Evolutionary conservation across 1,284 basidiomycete genomes (phyloP).

Genomic region (Pseudozyma thailandica): DNA sequence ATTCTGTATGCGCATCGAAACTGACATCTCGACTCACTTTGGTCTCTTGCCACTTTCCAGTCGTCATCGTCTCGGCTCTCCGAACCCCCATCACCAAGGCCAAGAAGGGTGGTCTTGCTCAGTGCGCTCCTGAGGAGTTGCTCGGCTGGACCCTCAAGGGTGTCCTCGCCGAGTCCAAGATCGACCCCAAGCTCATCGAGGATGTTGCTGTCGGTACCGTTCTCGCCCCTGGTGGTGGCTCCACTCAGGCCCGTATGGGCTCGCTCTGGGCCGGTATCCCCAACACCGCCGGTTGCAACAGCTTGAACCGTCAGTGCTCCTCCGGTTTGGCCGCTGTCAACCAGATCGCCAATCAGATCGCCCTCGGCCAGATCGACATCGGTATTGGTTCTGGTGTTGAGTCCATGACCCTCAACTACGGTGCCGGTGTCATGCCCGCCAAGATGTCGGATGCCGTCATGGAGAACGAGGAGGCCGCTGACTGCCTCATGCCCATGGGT

Average conservation of each 20-base stretch:
- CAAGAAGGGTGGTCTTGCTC: slow-evolving; percentile 93
- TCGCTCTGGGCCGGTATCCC: slow-evolving; percentile 91
- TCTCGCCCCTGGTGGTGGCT: slow-evolving; percentile 89
- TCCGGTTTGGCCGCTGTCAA: slow-evolving; percentile 88
- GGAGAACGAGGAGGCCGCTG: slow-evolving; percentile 80
- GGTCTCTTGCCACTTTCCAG: slow-evolving; percentile 57
- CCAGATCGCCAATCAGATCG: slow-evolving; percentile 90
- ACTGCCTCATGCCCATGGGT: slow-evolving; percentile 96
- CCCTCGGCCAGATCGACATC: slow-evolving; percentile 74
- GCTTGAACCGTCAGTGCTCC: slow-evolving; percentile 89
- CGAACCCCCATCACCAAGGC: slow-evolving; percentile 90
- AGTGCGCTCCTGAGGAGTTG: slow-evolving; percentile 82
- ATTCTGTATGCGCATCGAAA: background rate
- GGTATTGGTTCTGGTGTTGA: slow-evolving; percentile 94
- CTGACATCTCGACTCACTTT: slow-evolving; percentile 2
- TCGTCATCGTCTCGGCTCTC: slow-evolving; percentile 88
- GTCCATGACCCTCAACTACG: slow-evolving; percentile 81
- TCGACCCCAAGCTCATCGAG: slow-evolving; percentile 85
- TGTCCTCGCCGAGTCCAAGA: slow-evolving; percentile 70
- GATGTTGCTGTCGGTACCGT: slow-evolving; percentile 85
- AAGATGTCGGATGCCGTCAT: slow-evolving; percentile 85
- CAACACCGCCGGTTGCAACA: slow-evolving; percentile 74
- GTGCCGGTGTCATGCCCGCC: slow-evolving; percentile 77
- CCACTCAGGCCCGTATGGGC: slow-evolving; percentile 91
- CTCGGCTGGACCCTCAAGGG: slow-evolving; percentile 75